These are phyloP conservation scores for Spathaspora passalidarum DNA, from an alignment of 805 yeast genomes.

Conservation along the genomic window DNA sequence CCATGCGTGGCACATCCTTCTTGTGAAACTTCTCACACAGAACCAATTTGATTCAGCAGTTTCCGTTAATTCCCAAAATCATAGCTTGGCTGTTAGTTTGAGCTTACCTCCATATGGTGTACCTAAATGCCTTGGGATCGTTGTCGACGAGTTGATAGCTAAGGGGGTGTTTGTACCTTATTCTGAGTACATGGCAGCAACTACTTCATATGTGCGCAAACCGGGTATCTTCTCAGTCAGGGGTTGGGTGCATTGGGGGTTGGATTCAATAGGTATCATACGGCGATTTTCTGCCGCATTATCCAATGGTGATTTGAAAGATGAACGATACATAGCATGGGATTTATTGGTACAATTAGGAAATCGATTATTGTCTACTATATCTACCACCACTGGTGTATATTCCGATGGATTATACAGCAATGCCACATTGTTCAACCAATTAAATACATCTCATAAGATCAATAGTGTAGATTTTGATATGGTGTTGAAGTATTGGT, in stretches of 20 bases:
- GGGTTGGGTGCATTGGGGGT: slow-evolving; percentile 15
- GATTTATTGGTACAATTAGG: slow-evolving; percentile 14
- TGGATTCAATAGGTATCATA: slow-evolving; percentile 12
- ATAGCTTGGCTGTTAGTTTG: slow-evolving; percentile 10
- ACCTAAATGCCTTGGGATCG: slow-evolving; percentile 24
- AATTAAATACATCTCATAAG: slow-evolving; percentile 6
- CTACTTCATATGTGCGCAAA: slow-evolving; percentile 4
- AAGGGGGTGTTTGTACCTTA: slow-evolving; percentile 18
- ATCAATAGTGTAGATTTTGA: slow-evolving; percentile 24
- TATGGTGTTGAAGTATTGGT: slow-evolving; percentile 24
- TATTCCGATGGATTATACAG: slow-evolving; percentile 16
- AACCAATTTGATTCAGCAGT: slow-evolving; percentile 13
- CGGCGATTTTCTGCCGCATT: slow-evolving; percentile 14
- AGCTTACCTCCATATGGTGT: slow-evolving; percentile 28
- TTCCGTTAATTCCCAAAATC: slow-evolving; percentile 14
- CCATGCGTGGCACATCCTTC: slow-evolving; percentile 31
- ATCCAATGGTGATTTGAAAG: slow-evolving; percentile 13
- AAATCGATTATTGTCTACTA: slow-evolving; percentile 1
- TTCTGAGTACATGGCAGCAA: slow-evolving; percentile 9
- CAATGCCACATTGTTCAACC: slow-evolving; percentile 9
- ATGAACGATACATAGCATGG: slow-evolving; percentile 24
- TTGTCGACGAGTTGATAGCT: slow-evolving; percentile 24
- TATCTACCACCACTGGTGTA: slow-evolving; percentile 10
- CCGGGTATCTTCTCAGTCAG: slow-evolving; percentile 8
- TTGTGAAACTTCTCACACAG: slow-evolving; percentile 16